phyloP scores from a whole-genome alignment of 2,329 filamentous ascomycete genomes.

The Botrytis fragariae region DNA sequence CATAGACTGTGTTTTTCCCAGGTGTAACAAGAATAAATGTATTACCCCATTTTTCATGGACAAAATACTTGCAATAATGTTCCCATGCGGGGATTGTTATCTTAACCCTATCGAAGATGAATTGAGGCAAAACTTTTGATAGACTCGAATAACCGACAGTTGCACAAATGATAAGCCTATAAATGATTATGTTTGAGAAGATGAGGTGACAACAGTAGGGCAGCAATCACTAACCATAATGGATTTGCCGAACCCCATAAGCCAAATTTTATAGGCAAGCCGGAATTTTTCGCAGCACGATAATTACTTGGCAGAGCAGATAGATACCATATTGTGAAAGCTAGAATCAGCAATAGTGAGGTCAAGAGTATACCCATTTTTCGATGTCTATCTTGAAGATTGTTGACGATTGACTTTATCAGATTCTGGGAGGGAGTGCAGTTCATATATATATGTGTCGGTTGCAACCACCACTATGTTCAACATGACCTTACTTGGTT shows the following conservation, averaged over 20 bases:
- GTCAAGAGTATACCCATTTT: not conserved
- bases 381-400: not conserved
- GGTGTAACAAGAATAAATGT: slow-evolving; percentile 22
- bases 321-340: slow-evolving; percentile 1
- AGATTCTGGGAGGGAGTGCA: not conserved
- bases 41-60: slow-evolving; percentile 22
- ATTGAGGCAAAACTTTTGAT: slow-evolving; percentile 19
- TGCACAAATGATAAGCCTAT: slow-evolving; percentile 14
- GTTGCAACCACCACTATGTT: not conserved
- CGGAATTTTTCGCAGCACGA: slow-evolving; percentile 22
- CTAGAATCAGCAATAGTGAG: not conserved
- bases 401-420: not conserved
- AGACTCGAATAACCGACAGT: slow-evolving; percentile 8
- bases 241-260: slow-evolving; percentile 20
- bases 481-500: not conserved
- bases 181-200: not conserved
- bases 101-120: slow-evolving; percentile 20
- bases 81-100: slow-evolving; percentile 23
- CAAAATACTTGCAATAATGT: slow-evolving; percentile 22
- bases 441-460: slow-evolving; percentile 8
- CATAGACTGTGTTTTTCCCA: slow-evolving; percentile 16
- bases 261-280: slow-evolving; percentile 22
- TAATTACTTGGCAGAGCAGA: slow-evolving; percentile 17
- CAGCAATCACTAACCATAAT: slow-evolving; percentile 16
- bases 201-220: not conserved